Conservation (phyloP, 1,284 basidiomycete genomes). For the Rhodotorula sp. region DNA sequence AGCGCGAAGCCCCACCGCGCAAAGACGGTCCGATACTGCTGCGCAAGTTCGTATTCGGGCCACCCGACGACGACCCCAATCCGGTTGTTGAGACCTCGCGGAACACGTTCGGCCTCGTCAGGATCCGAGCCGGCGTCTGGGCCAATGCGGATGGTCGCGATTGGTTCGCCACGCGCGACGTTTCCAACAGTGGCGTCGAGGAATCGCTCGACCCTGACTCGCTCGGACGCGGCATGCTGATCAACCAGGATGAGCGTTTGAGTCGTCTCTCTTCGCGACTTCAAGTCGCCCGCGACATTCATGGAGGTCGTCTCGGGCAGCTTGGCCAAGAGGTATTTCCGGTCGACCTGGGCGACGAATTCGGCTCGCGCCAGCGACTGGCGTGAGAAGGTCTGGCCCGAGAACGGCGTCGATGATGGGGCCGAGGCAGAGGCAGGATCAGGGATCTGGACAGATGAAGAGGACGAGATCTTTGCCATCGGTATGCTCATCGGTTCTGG, state of each 20-base stretch:
- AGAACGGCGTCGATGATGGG: not conserved
- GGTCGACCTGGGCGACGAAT: conserved; percentile 77
- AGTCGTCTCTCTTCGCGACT: conserved; percentile 23
- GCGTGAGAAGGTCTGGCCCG: conserved; percentile 15
- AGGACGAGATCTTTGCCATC: no score
- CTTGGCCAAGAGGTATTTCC: conserved; percentile 77
- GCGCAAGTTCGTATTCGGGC: conserved; percentile 43
- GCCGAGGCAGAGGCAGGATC: not conserved
- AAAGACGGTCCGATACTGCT: conserved; percentile 54
- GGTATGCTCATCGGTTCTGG: not conserved
- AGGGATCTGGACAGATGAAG: no score
- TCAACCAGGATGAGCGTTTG: conserved; percentile 70
- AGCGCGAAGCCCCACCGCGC: conserved; percentile 44
- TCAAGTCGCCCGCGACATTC: not conserved
- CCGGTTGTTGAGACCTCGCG: not conserved
- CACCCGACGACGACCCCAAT: conserved; percentile 41
- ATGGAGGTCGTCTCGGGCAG: not conserved
- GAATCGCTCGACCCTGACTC: conserved; percentile 80
- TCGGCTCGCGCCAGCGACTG: conserved; percentile 34
- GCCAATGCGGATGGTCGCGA: conserved; percentile 39
- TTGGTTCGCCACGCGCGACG: conserved; percentile 54
- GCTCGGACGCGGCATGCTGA: conserved; percentile 94
- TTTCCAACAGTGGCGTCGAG: conserved; percentile 62
- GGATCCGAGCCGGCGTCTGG: conserved; percentile 36
- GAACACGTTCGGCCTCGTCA: conserved; percentile 40